phyloP scores from a whole-genome alignment of 495 filamentous ascomycete species.

The Podospora appendiculata region DNA sequence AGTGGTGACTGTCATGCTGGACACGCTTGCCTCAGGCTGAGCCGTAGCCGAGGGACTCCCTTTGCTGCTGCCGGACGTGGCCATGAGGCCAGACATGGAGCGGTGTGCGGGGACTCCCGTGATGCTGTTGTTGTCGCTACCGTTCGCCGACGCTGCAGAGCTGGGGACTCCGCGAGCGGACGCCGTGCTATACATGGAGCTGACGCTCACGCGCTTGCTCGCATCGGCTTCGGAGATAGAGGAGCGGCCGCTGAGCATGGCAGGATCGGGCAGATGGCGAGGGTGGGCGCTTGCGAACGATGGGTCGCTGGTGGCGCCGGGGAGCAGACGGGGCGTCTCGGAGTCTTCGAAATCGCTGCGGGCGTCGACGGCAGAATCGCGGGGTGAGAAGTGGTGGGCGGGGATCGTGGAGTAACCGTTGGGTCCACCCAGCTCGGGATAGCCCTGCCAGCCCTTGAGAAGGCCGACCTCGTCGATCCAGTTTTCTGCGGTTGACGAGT shows the following conservation, averaged over 20 bases:
- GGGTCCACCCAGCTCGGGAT: conserved; percentile 3
- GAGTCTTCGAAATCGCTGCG: conserved; percentile 21
- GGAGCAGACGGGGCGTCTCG: conserved; percentile 34
- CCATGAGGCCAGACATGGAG: conserved; percentile 29
- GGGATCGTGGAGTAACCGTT: neutral
- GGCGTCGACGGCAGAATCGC: conserved; percentile 19
- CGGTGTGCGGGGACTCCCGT: conserved; percentile 10
- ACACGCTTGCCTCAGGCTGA: conserved; percentile 43
- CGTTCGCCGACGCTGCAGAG: conserved; percentile 34
- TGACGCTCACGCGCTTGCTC: conserved; percentile 56
- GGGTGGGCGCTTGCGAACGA: conserved; percentile 4
- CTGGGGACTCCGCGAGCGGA: conserved; percentile 43
- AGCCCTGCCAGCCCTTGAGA: conserved; percentile 6
- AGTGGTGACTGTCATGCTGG: conserved; percentile 49
- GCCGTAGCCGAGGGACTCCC: conserved; percentile 18
- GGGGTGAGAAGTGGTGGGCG: conserved; percentile 8
- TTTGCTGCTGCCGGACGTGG: conserved; percentile 23
- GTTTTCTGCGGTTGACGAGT: conserved; percentile 23
- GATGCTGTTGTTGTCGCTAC: conserved; percentile 31
- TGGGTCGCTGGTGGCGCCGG: conserved; percentile 16
- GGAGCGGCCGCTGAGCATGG: conserved; percentile 32
- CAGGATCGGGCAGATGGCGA: conserved; percentile 37
- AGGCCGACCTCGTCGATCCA: conserved; percentile 19
- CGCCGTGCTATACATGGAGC: conserved; percentile 57
- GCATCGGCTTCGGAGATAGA: conserved; percentile 29